A percentile compares a stretch with the other conserved stretches of the same genome.
Conservation (phyloP, 768 basidiomycete species). For the Cyclocybe cylindracea region DNA sequence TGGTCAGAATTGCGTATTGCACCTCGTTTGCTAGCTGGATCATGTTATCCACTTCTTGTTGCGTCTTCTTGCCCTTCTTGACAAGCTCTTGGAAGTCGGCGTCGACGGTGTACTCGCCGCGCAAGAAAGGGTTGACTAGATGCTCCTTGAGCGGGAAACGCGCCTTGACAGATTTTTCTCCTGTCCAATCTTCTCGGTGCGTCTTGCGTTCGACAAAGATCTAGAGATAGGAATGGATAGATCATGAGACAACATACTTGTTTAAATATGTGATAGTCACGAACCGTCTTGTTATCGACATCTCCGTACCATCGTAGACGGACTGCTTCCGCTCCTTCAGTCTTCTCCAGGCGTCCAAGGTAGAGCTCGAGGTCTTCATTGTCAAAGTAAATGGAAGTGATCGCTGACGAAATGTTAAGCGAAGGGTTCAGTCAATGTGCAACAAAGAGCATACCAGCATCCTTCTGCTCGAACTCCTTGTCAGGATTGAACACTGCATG, state of each 20-base stretch:
- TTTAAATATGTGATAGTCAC: conserved; percentile 20
- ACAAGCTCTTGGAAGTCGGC: conserved; percentile 86
- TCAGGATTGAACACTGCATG: conserved; percentile 85
- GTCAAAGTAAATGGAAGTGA: conserved; percentile 97
- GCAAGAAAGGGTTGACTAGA: conserved; percentile 86
- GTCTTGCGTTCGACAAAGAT: conserved; percentile 91
- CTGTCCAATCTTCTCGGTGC: conserved; percentile 98
- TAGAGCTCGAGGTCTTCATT: conserved; percentile 96
- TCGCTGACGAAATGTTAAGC: conserved; percentile 51
- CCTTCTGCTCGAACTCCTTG: conserved; percentile 87
- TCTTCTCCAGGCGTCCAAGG: conserved; percentile 95
- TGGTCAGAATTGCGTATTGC: conserved; percentile 85
- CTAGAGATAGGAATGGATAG: conserved; percentile 30
- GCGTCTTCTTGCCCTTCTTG: conserved; percentile 89
- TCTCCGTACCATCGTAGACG: conserved; percentile 98
- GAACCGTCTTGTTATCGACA: conserved; percentile 73
- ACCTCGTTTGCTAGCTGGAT: conserved; percentile 97
- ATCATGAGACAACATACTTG: not conserved
- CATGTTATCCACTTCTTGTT: conserved; percentile 90
- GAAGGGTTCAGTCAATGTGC: not conserved
- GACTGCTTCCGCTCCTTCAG: conserved; percentile 96
- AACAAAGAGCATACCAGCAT: conserved; percentile 55
- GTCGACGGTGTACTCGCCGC: conserved; percentile 91
- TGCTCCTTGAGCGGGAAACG: conserved; percentile 95
- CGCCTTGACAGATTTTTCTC: conserved; percentile 97